Percentiles rank a stretch among this genome's conserved stretches.
Conservation (phyloP, 2,329 filamentous ascomycete species). For the Colletotrichum chrysophilum region DNA sequence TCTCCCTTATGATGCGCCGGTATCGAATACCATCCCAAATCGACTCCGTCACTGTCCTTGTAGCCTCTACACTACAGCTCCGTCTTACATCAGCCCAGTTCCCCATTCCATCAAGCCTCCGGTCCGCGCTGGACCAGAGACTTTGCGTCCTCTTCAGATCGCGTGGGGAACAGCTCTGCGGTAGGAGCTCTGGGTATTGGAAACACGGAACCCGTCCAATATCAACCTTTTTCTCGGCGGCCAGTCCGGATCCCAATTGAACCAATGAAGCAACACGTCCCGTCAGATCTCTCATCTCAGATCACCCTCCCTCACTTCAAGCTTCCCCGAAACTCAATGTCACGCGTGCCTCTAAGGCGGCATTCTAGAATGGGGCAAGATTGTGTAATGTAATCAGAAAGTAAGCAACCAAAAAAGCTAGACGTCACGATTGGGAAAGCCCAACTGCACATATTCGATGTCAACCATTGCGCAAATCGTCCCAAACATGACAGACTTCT, state of each 20-base stretch:
- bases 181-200: accelerated
- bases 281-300: not conserved
- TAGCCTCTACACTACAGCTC: not conserved
- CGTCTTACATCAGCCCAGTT: not conserved
- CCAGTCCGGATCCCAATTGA: not conserved
- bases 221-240: not conserved
- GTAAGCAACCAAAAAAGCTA: not conserved
- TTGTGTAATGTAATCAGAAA: not conserved
- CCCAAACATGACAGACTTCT: not conserved
- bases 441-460: not conserved
- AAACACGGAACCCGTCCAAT: not conserved
- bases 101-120: not conserved
- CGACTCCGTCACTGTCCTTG: not conserved
- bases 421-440: accelerated
- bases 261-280: not conserved
- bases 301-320: not conserved
- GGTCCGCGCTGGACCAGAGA: not conserved
- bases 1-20: not conserved
- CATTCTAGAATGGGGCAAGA: not conserved
- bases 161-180: not conserved
- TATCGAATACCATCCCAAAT: not conserved
- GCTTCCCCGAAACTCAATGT: not conserved
- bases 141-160: not conserved
- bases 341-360: not conserved
- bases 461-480: not conserved